Percentiles rank a stretch among this genome's conserved stretches.
phyloP scores from a whole-genome alignment of 805 yeast species.

The Metahyphopichia silvanorum region DNA sequence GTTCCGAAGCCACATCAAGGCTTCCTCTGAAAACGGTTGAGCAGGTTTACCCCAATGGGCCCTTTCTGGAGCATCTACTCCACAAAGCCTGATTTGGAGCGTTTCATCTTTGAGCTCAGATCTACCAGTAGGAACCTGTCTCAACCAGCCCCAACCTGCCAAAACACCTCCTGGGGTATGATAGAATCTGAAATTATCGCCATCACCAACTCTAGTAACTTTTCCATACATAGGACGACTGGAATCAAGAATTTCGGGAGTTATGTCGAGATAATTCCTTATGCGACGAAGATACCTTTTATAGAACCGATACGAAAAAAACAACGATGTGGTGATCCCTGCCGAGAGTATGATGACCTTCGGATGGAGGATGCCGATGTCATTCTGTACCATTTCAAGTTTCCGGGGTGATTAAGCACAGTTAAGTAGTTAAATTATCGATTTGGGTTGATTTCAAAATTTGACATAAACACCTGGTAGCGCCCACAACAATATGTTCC shows the following conservation, averaged over 20 bases:
- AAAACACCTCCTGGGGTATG: constrained; percentile 90
- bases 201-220: constrained; percentile 92
- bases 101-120: constrained; percentile 59
- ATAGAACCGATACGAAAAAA: constrained; percentile 29
- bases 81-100: constrained; percentile 78
- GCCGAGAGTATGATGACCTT: constrained; percentile 36
- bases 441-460: no score
- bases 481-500: no score
- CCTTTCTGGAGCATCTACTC: constrained; percentile 95
- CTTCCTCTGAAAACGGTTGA: constrained; percentile 84
- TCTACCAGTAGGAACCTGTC: constrained; percentile 57
- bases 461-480: no score
- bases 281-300: constrained; percentile 31
- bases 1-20: constrained; percentile 69
- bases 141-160: constrained; percentile 92
- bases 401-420: no score
- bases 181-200: constrained; percentile 88
- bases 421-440: no score
- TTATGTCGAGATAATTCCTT: constrained; percentile 33
- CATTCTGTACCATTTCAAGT: no score
- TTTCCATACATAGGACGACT: constrained; percentile 47
- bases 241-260: constrained; percentile 30
- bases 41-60: constrained; percentile 93
- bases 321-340: constrained; percentile 25
- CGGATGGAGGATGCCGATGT: constrained; percentile 29